phyloP scores from a whole-genome alignment of 2,329 filamentous ascomycete genomes.

The Juglanconis sp. region DNA sequence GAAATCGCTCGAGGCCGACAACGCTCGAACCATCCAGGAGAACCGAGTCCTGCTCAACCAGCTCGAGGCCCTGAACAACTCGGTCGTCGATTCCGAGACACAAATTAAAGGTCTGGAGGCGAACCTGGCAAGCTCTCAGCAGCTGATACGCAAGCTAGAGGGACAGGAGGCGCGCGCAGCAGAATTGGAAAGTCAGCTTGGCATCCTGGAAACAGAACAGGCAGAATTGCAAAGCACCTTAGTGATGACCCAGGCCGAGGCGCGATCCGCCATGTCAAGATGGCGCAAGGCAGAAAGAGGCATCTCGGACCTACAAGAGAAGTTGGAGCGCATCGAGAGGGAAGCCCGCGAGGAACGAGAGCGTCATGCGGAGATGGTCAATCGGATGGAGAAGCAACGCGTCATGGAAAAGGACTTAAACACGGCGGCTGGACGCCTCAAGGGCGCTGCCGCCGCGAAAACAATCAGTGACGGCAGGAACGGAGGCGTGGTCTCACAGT shows the following conservation, averaged over 20 bases:
- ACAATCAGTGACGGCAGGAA: slow-evolving; percentile 57
- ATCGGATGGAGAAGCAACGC: slow-evolving; percentile 79
- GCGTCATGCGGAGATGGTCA: slow-evolving; percentile 75
- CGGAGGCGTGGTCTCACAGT: slow-evolving; percentile 81
- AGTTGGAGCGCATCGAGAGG: slow-evolving; percentile 83
- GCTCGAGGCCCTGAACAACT: slow-evolving; percentile 77
- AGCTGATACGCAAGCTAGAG: slow-evolving; percentile 72
- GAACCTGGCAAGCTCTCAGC: slow-evolving; percentile 72
- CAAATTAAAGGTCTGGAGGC: slow-evolving; percentile 75
- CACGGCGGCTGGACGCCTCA: slow-evolving; percentile 74
- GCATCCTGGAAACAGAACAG: slow-evolving; percentile 78
- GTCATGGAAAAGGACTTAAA: slow-evolving; percentile 79
- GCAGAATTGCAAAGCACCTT: slow-evolving; percentile 67
- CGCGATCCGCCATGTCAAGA: slow-evolving; percentile 72
- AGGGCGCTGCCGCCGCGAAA: slow-evolving; percentile 72
- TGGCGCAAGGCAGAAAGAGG: slow-evolving; percentile 84
- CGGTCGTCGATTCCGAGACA: slow-evolving; percentile 75
- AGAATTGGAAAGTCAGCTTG: slow-evolving; percentile 76
- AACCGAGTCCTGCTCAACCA: slow-evolving; percentile 79
- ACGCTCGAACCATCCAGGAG: slow-evolving; percentile 75
- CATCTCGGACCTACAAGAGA: slow-evolving; percentile 75
- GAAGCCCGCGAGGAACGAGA: slow-evolving; percentile 79
- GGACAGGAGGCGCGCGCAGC: slow-evolving; percentile 70
- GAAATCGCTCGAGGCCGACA: slow-evolving; percentile 68
- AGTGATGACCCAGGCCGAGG: slow-evolving; percentile 66